phyloP scores from a whole-genome alignment of 352 stramenopile species.

The Phytophthora constricta region DNA sequence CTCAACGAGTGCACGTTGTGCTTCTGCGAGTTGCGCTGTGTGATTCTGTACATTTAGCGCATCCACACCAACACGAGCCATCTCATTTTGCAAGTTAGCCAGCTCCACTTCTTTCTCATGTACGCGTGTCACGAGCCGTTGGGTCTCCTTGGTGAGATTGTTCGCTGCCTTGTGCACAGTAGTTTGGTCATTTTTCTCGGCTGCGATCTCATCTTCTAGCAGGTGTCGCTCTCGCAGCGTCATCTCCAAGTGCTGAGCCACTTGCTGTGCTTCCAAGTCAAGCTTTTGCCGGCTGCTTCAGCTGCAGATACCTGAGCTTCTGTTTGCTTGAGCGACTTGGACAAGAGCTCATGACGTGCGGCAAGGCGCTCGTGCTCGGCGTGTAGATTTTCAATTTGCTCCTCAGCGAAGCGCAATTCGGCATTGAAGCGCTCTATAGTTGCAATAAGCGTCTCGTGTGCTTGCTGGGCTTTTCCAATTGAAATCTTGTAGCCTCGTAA shows the following conservation, averaged over 20 bases:
- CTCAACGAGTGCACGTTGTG: conserved; percentile 71
- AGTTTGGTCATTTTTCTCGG: conserved; percentile 86
- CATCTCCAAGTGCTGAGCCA: conserved; percentile 80
- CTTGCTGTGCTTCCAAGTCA: conserved; percentile 67
- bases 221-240: conserved; percentile 90
- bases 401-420: conserved; percentile 76
- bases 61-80: conserved; percentile 92
- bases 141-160: conserved; percentile 89
- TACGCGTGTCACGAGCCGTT: conserved; percentile 69
- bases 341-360: conserved; percentile 87
- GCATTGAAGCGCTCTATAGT: conserved; percentile 89
- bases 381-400: conserved; percentile 62
- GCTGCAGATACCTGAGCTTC: conserved; percentile 83
- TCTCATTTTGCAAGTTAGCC: conserved; percentile 92
- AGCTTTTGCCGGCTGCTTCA: conserved; percentile 69
- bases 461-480: conserved; percentile 80
- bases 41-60: conserved; percentile 93
- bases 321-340: conserved; percentile 89
- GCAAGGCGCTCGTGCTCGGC: conserved; percentile 78
- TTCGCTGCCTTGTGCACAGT: conserved; percentile 92
- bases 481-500: conserved; percentile 89
- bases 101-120: conserved; percentile 92
- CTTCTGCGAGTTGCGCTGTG: conserved; percentile 87
- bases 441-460: conserved; percentile 86
- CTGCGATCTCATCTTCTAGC: conserved; percentile 86